A percentile compares a stretch with the other conserved stretches of the same genome.
phyloP scores from a whole-genome alignment of 306 rosid species.

The Prunus mume region DNA sequence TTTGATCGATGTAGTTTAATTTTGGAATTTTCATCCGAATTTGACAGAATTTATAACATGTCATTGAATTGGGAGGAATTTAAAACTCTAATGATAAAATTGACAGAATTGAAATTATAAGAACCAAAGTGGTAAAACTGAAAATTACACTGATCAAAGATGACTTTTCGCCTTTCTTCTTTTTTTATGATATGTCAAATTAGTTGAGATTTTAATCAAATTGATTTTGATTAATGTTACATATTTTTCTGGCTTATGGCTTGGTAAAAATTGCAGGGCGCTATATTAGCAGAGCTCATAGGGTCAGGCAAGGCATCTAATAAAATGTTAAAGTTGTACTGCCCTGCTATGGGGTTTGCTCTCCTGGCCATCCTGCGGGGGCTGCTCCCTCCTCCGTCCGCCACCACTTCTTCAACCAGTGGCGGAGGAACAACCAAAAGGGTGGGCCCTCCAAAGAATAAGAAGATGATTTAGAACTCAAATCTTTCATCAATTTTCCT shows the following conservation, averaged over 20 bases:
- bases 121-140: too few species aligned
- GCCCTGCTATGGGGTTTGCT: constrained; percentile 42
- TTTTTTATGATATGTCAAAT: too few species aligned
- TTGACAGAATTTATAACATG: too few species aligned
- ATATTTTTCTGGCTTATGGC: not conserved
- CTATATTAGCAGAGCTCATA: constrained; percentile 42
- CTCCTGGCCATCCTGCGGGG: constrained; percentile 50
- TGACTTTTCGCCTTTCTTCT: too few species aligned
- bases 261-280: constrained; percentile 37
- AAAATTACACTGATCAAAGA: too few species aligned
- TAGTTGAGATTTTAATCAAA: too few species aligned
- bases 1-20: too few species aligned
- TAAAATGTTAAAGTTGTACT: constrained; percentile 34
- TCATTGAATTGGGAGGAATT: too few species aligned
- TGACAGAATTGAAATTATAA: too few species aligned
- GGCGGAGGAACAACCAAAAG: constrained; percentile 42
- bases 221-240: not conserved
- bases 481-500: not conserved
- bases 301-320: constrained; percentile 50
- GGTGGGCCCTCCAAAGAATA: not conserved
- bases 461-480: not conserved
- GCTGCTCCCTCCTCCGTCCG: constrained; percentile 26
- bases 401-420: constrained; percentile 10
- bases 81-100: too few species aligned
- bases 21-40: too few species aligned